A percentile compares a stretch with the other conserved stretches of the same genome.
Conservation (phyloP, 169 alveolate species). For the Besnoitia besnoiti region DNA sequence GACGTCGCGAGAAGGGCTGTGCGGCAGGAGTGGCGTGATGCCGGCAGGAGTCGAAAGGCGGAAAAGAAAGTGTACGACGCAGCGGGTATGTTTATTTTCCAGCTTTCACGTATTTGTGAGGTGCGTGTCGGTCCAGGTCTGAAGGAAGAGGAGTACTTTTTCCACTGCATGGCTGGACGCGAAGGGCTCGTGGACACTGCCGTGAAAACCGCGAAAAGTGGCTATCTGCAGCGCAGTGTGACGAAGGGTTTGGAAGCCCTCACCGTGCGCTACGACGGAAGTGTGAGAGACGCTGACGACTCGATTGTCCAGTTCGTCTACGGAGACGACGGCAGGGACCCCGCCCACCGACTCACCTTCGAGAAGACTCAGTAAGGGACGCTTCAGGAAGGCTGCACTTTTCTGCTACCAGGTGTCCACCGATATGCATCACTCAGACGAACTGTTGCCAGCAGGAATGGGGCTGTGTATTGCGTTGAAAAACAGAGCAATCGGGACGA, state of each 20-base stretch:
- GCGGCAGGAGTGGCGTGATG: too few species aligned
- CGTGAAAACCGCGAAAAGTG: conserved; percentile 98
- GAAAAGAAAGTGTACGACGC: too few species aligned
- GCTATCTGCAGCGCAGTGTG: conserved; percentile 97
- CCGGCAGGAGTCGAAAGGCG: too few species aligned
- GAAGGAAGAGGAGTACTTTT: conserved; percentile 96
- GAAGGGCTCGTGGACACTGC: conserved; percentile 99
- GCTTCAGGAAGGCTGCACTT: too few species aligned
- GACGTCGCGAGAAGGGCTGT: too few species aligned
- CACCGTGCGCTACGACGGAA: conserved; percentile 93
- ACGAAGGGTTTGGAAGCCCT: conserved; percentile 95
- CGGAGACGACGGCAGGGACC: conserved; percentile 95
- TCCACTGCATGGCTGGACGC: conserved; percentile 99
- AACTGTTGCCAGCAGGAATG: too few species aligned
- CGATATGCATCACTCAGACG: too few species aligned
- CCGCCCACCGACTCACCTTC: conserved; percentile 16
- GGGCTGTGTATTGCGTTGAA: too few species aligned
- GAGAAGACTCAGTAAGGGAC: conserved; percentile 33
- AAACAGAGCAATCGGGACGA: too few species aligned
- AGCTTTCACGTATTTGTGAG: background rate
- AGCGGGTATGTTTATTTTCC: background rate
- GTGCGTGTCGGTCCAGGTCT: conserved; percentile 68
- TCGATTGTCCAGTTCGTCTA: conserved; percentile 96
- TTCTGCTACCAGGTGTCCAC: too few species aligned
- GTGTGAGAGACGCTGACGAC: conserved; percentile 95